Percentiles rank a stretch among this genome's conserved stretches.
phyloP scores from a whole-genome alignment of 371 early-diverging fungal species.

The Circinella minor region DNA sequence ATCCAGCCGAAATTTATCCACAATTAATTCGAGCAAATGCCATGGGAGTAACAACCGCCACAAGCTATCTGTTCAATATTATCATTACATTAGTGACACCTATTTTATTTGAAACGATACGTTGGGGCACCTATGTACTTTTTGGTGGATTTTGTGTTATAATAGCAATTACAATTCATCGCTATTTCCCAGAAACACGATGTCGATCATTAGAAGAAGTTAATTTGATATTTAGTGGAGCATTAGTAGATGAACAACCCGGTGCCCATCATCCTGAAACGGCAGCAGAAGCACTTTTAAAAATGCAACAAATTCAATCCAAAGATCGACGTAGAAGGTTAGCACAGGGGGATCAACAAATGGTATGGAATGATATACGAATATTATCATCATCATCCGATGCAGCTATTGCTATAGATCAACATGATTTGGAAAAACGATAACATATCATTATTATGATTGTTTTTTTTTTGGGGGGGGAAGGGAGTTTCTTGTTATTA shows the following conservation, averaged over 20 bases:
- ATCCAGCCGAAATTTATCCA: conserved; percentile 86
- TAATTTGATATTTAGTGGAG: conserved; percentile 52
- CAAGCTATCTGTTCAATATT: conserved; percentile 82
- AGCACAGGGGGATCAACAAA: conserved; percentile 10
- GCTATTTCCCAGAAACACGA: conserved; percentile 82
- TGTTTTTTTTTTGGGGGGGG: too few relatives aligned
- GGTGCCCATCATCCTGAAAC: conserved; percentile 57
- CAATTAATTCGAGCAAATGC: conserved; percentile 76
- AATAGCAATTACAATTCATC: conserved; percentile 61
- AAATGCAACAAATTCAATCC: conserved; percentile 23
- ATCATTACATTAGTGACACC: conserved; percentile 64
- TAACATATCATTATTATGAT: neutral
- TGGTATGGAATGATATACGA: conserved; percentile 5
- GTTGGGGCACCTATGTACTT: conserved; percentile 64
- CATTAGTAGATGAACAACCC: conserved; percentile 42
- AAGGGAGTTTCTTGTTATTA: too few relatives aligned
- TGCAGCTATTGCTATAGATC: conserved; percentile 6
- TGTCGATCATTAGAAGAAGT: conserved; percentile 52
- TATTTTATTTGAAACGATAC: conserved; percentile 59
- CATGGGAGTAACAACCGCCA: conserved; percentile 79
- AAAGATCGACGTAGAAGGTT: conserved; percentile 21
- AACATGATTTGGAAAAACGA: conserved; percentile 1
- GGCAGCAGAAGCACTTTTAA: conserved; percentile 44
- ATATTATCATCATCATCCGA: neutral
- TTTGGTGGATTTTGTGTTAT: conserved; percentile 63